Evolutionary conservation across 2,329 filamentous ascomycete genomes (phyloP), one percentile per base, ranked within the genome.

Genomic region (Drechslerella dactyloides): DNA sequence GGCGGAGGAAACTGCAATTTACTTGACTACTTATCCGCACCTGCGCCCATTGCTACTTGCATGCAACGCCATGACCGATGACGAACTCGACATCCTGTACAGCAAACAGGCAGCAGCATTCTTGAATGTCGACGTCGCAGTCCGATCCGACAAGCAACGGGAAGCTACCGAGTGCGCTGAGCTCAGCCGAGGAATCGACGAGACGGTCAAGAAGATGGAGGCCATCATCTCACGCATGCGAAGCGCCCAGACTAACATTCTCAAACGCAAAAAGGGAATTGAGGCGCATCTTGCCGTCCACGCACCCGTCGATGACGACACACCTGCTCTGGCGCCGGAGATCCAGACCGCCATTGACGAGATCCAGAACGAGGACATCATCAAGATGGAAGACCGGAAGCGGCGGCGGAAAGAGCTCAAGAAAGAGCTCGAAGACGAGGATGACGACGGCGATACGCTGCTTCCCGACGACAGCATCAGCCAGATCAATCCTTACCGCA

Each of bases 401-500:
- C 52, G 58, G 1, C 46, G 65, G 46, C 59, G 58, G 13, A 69
- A 69, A 42, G 65, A 69, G 27, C 23, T 62, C 17, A 53, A 61
- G 21, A 61, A 69, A 21, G 65, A 69, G 42, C 57, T 46, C 2
- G 65, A 69, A 2, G 65, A 57, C 17, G 65, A 69, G 21, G 65
- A 69, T 40, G 65, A 69, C 40, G 65, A 69, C 35, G 65, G 58
- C 7, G 65, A 69, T 30, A 69, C 65, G 1, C 48, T 69, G 1
- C 65, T 69, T 50, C 65, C 65, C 6, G 65, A 69, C 30, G 65
- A 69, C 52, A 69, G 65, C 40, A 69, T 69, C 53, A 69, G 65
- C 40, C 65, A 69, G 46, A 69, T 69, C 5, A 69, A 69, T 33
- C 65, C 65, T 0, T 69, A 69, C 33, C 44, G 65, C 5, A 58